These are phyloP conservation scores for Ustilago sp. DNA, from an alignment of 1,284 basidiomycete genomes.

Conservation along the genomic window DNA sequence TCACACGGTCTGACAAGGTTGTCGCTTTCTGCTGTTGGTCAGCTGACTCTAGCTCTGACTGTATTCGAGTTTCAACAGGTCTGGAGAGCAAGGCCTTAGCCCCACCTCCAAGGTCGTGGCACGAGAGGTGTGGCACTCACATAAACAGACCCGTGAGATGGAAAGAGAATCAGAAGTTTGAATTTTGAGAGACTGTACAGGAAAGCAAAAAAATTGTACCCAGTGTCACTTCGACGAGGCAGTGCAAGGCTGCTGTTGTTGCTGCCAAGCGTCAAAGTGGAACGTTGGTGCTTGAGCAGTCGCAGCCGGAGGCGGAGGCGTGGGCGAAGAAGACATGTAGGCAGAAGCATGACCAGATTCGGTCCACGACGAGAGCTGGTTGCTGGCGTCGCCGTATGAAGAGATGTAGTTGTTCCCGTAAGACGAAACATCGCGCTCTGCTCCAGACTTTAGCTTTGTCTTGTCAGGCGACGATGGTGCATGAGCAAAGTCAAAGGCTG, in stretches of 20 bases:
- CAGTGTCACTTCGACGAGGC: neutral
- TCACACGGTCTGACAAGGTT: neutral
- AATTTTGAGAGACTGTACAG: neutral
- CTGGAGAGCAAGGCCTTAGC: too few species aligned
- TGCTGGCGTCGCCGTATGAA: neutral
- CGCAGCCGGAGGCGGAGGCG: constrained; percentile 7
- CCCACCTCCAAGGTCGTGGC: too few species aligned
- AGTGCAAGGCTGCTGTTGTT: constrained; percentile 9
- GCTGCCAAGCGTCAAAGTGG: constrained; percentile 22
- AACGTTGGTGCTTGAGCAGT: constrained; percentile 15
- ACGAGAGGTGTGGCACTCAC: too few species aligned
- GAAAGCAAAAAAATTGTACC: neutral
- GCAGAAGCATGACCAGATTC: constrained; percentile 9
- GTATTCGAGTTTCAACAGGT: neutral
- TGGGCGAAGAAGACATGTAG: constrained; percentile 17
- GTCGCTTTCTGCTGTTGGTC: neutral
- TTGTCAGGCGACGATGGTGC: neutral
- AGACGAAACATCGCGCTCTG: neutral
- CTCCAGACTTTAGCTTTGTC: neutral
- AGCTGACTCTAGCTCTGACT: neutral
- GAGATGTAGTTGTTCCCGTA: neutral
- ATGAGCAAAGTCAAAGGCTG: constrained; percentile 1
- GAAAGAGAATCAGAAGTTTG: neutral
- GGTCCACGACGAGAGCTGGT: constrained; percentile 21
- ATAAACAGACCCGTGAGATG: neutral